Evolutionary conservation across 176 grass and related monocot species (phyloP).

Genomic region (Carex myosuroides): DNA sequence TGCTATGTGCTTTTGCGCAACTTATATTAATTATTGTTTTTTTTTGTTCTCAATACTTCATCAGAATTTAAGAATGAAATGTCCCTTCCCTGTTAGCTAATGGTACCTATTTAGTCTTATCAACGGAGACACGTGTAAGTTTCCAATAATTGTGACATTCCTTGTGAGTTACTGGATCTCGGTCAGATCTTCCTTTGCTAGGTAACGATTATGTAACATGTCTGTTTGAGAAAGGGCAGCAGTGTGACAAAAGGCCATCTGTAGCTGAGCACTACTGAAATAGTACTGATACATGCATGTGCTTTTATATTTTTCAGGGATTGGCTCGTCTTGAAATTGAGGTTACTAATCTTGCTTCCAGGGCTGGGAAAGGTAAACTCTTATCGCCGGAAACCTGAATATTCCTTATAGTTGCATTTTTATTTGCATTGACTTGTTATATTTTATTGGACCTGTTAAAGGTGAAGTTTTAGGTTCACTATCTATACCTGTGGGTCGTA

Average conservation of each 20-base stretch:
- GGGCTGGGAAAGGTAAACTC: slow-evolving; percentile 79
- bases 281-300: neutral
- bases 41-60: neutral
- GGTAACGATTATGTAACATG: neutral
- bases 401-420: slow-evolving; percentile 4
- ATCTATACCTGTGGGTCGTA: slow-evolving; percentile 73
- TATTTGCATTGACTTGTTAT: neutral
- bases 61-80: neutral
- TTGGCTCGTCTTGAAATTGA: slow-evolving; percentile 89
- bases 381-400: neutral
- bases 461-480: slow-evolving; percentile 89
- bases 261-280: neutral
- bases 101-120: neutral
- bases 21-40: neutral
- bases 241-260: neutral
- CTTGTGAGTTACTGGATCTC: neutral
- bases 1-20: neutral
- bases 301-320: slow-evolving; percentile 47
- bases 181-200: neutral
- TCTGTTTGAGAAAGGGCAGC: neutral
- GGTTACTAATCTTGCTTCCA: slow-evolving; percentile 92
- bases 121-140: neutral
- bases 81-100: neutral
- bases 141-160: neutral
- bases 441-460: slow-evolving; percentile 24